These are phyloP conservation scores for Euphrasia confusa DNA, from an alignment of 257 asterid genomes.

Conservation along the genomic window DNA sequence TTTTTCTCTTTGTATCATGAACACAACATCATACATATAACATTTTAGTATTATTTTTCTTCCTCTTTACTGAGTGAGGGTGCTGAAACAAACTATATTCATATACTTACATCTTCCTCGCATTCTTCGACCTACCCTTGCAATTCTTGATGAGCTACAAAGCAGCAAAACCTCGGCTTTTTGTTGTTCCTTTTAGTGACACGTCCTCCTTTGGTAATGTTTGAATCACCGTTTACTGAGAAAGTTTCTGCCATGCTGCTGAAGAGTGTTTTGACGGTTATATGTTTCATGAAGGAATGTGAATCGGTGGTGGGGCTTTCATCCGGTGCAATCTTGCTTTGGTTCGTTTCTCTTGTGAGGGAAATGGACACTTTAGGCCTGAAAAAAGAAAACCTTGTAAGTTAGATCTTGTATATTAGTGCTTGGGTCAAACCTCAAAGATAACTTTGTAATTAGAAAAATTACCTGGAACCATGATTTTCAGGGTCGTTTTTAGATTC, in stretches of 20 bases:
- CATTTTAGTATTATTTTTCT: constrained; percentile 1
- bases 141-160: constrained; percentile 21
- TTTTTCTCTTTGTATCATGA: neutral
- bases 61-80: constrained; percentile 11
- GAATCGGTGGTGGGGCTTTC: constrained; percentile 28
- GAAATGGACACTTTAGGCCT: constrained; percentile 44
- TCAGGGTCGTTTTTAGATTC: constrained; percentile 47
- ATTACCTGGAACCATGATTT: constrained; percentile 61
- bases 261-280: neutral
- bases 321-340: constrained; percentile 52
- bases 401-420: no score
- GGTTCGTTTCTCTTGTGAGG: constrained; percentile 46
- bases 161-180: constrained; percentile 43
- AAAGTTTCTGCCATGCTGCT: constrained; percentile 24
- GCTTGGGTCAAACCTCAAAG: no score
- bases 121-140: constrained; percentile 15
- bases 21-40: neutral
- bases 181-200: constrained; percentile 30
- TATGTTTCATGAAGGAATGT: constrained; percentile 26
- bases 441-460: neutral
- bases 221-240: constrained; percentile 15
- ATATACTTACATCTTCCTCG: neutral
- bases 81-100: neutral
- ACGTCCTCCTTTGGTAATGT: constrained; percentile 21
- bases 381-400: neutral